These are phyloP conservation scores for Amanita exitialis DNA, from an alignment of 768 basidiomycete species.

Conservation along the genomic window DNA sequence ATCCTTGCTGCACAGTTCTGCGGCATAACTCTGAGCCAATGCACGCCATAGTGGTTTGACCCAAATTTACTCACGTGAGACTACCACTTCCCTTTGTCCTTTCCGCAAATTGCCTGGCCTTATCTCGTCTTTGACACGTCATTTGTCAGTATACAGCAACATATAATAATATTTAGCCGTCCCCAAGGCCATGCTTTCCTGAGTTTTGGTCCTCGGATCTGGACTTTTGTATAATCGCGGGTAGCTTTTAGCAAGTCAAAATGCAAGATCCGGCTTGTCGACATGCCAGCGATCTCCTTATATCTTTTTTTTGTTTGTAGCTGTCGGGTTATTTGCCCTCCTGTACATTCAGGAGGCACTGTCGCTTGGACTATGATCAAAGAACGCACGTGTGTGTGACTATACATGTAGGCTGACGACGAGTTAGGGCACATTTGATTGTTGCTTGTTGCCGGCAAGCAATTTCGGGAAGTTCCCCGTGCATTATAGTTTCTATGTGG, in stretches of 20 bases:
- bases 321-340: not conserved
- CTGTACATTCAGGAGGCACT: not conserved
- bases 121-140: not conserved
- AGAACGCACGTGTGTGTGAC: not conserved
- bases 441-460: not conserved
- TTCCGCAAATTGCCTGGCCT: not conserved
- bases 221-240: not conserved
- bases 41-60: conserved; percentile 22
- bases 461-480: not conserved
- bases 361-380: not conserved
- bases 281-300: not conserved
- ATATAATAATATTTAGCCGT: not conserved
- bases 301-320: not conserved
- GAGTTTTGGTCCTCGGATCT: not conserved
- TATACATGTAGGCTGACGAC: not conserved
- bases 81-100: not conserved
- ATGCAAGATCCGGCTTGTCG: not conserved
- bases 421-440: not conserved
- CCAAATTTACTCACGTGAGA: not conserved
- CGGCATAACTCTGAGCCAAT: conserved; percentile 69
- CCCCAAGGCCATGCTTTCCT: not conserved
- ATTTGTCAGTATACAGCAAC: not conserved
- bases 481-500: no score
- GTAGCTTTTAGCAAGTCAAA: not conserved
- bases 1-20: conserved; percentile 85